phyloP scores from a whole-genome alignment of 768 basidiomycete genomes.

The Cystobasidium onofrii region DNA sequence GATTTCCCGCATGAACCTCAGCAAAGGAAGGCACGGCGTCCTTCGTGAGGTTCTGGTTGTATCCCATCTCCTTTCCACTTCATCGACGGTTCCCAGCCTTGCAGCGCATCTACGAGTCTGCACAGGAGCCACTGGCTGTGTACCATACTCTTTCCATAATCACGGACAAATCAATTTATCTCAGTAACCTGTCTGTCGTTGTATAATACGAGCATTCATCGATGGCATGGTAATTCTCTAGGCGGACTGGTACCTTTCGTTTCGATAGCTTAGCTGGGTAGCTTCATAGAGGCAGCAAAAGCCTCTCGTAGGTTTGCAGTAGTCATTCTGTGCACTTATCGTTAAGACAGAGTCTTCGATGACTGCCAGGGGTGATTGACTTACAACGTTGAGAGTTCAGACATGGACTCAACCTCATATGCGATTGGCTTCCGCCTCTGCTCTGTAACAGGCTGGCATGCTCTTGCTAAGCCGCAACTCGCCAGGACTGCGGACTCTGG shows the following conservation, averaged over 20 bases:
- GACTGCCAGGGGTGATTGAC: background rate
- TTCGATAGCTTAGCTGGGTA: constrained; percentile 23
- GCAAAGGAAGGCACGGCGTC: no score
- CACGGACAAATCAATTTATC: background rate
- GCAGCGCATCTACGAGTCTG: no score
- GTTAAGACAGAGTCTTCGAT: no score
- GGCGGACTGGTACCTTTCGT: background rate
- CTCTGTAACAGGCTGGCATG: background rate
- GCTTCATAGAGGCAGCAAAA: constrained; percentile 38
- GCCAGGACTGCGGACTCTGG: background rate
- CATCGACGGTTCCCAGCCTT: no score
- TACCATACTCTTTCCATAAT: background rate
- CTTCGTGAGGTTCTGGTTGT: no score
- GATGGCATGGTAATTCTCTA: background rate
- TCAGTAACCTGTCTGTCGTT: background rate
- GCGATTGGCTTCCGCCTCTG: constrained; percentile 16
- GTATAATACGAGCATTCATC: background rate
- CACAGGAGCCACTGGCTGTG: no score
- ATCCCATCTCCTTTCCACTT: no score
- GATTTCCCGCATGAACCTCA: no score
- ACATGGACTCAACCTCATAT: constrained; percentile 36
- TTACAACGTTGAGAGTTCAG: constrained; percentile 35
- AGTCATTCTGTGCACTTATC: constrained; percentile 28
- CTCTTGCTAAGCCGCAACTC: background rate
- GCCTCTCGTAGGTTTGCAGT: constrained; percentile 28